phyloP scores from a whole-genome alignment of 371 early-diverging fungal species.

The Coemansia sp. region DNA sequence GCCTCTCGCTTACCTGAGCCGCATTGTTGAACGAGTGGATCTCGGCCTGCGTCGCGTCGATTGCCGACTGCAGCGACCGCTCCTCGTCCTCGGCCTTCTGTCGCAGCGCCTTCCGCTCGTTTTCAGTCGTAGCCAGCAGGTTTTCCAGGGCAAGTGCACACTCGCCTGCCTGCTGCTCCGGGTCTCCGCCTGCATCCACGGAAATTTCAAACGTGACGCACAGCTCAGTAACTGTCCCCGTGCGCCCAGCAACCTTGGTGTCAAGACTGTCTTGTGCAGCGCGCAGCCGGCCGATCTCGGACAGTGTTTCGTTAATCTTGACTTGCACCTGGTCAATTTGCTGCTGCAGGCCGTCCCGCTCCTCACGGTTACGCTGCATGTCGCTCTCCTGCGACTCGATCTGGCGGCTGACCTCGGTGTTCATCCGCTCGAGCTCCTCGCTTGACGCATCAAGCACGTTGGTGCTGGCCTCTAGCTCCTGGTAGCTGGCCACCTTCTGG shows the following conservation, averaged over 20 bases:
- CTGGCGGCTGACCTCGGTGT: constrained; percentile 24
- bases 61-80: constrained; percentile 26
- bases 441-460: constrained; percentile 11
- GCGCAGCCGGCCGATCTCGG: constrained; percentile 39
- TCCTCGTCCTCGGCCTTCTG: constrained; percentile 18
- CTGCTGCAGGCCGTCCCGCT: constrained; percentile 24
- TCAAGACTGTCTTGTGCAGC: constrained; percentile 40
- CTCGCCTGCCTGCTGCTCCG: constrained; percentile 16
- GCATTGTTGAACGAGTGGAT: constrained; percentile 24
- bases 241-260: constrained; percentile 25
- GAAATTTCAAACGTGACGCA: constrained; percentile 5
- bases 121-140: constrained; percentile 11
- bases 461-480: constrained; percentile 40
- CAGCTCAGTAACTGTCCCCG: constrained; percentile 18
- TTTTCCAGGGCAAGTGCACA: constrained; percentile 13
- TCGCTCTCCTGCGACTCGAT: constrained; percentile 41
- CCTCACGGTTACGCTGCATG: constrained; percentile 17
- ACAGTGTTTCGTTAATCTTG: constrained; percentile 14
- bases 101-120: constrained; percentile 18
- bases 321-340: constrained; percentile 9
- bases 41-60: constrained; percentile 27
- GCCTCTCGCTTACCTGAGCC: constrained; percentile 20
- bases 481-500: constrained; percentile 37
- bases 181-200: constrained; percentile 6
- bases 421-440: constrained; percentile 26